Conservation (phyloP, 192 early-diverging fungal species). For the Coemansia sp. region DNA sequence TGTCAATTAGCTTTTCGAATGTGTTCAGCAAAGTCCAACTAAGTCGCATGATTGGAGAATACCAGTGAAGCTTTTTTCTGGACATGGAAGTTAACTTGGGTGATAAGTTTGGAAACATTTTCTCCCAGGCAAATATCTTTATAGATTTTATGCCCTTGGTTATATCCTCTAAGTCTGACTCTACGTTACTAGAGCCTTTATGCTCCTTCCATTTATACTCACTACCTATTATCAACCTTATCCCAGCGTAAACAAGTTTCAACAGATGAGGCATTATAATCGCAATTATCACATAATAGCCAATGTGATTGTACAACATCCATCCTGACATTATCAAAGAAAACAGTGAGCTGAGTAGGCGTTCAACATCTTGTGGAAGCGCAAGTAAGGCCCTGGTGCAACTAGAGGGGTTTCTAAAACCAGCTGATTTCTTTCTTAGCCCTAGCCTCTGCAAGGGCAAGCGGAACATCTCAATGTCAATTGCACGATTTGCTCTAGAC, state of each 20-base stretch:
- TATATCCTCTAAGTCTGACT: slow-evolving; percentile 13
- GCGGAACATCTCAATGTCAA: slow-evolving; percentile 20
- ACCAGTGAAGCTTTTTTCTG: slow-evolving; percentile 18
- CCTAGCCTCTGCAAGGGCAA: slow-evolving; percentile 19
- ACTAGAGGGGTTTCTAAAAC: too few species aligned
- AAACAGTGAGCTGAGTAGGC: not conserved
- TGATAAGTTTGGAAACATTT: slow-evolving; percentile 14
- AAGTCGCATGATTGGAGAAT: slow-evolving; percentile 7
- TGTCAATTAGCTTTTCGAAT: too few species aligned
- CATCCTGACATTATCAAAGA: not conserved
- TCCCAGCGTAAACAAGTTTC: not conserved
- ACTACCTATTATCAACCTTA: slow-evolving; percentile 4
- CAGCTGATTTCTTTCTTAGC: not conserved
- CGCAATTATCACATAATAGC: slow-evolving; percentile 21
- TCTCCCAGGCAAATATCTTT: slow-evolving; percentile 47
- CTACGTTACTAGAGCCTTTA: not conserved
- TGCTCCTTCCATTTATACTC: not conserved
- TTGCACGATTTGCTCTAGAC: too few species aligned
- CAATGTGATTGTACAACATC: slow-evolving; percentile 25
- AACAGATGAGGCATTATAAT: slow-evolving; percentile 11
- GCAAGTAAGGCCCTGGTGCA: not conserved
- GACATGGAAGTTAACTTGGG: not conserved
- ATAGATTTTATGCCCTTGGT: slow-evolving; percentile 25
- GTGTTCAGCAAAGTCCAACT: too few species aligned
- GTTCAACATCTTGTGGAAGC: not conserved